Base-by-base conservation (phyloP, 805 yeast species). In the Zygosaccharomyces siamensis region DNA sequence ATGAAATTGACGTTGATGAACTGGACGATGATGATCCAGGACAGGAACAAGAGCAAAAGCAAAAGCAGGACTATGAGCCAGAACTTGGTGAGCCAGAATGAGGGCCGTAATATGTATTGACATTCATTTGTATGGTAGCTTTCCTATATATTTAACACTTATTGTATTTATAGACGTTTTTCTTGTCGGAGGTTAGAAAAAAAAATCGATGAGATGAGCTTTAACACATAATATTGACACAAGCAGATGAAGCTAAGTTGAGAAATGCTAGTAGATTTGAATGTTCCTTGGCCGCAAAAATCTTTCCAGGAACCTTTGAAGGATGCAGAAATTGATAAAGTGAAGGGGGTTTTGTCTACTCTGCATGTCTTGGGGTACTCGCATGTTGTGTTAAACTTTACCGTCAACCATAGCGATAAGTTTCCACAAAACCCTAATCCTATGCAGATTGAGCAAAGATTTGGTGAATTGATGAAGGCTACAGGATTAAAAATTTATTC, bases 301-400 rank as follows among this genome's bases (percentile, higher is more conserved):
- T 71, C 72, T 45, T 85, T 77, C 60, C 51, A 59, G 2, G 57
- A 69, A 5, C 67, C 68, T 27, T 77, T 81, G 3, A 62, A 76
- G 0, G 54, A 62, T 3, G 55, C 60, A 10, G 79, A 81, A 47
- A 58, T 83, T 2, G 58, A 57, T 0, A 68, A 67, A 20, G 60
- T 85, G 39, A 76, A 76, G 53, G 71, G 74, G 38, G 74, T 79
- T 3, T 63, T 86, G 7, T 62, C 74, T 5, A 80, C 83, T 16
- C 66, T 81, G 18, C 77, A 79, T 53, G 67, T 75, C 23, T 62
- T 85, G 5, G 93, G 92, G 8, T 89, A 89, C 61, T 78, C 86
- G 0, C 85, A 83, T 55, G 73, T 87, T 3, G 97, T 92, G 2
- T 67, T 90, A 44, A 89, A 88, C 64, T 82, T 82, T 58, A 74